Conservation (phyloP, 2,329 filamentous ascomycete species). For the Celoporthe dispersa region DNA sequence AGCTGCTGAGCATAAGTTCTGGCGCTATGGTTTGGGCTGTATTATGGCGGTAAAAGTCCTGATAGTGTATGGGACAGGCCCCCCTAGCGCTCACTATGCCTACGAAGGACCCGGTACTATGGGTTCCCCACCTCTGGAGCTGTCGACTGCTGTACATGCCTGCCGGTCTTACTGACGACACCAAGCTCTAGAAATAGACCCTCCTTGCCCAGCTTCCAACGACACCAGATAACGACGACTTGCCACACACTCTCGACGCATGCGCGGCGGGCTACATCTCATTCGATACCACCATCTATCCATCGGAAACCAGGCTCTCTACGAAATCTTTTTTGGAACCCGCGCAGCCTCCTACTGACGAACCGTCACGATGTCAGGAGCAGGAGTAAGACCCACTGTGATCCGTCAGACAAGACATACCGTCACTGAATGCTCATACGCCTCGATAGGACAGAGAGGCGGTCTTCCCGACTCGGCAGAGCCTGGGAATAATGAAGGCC, state of each 20-base stretch:
- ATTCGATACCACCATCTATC: background rate
- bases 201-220: slow-evolving; percentile 4
- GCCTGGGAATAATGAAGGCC: slow-evolving; percentile 93
- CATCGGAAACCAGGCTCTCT: background rate
- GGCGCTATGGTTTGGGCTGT: background rate
- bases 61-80: background rate
- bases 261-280: background rate
- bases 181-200: slow-evolving; percentile 48
- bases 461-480: slow-evolving; percentile 97
- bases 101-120: no score
- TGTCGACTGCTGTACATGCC: slow-evolving; percentile 23
- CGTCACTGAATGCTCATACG: slow-evolving; percentile 22
- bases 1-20: background rate
- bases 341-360: slow-evolving; percentile 19
- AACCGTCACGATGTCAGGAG: slow-evolving; percentile 44
- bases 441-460: slow-evolving; percentile 79
- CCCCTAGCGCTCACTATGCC: background rate
- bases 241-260: background rate
- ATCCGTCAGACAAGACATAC: slow-evolving; percentile 27
- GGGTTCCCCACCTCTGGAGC: slow-evolving; percentile 13
- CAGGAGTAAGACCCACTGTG: slow-evolving; percentile 39
- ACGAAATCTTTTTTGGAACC: slow-evolving; percentile 8
- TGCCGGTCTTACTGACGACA: slow-evolving; percentile 40
- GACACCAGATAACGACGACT: slow-evolving; percentile 13
- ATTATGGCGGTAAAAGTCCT: background rate